phyloP scores from a whole-genome alignment of 2,329 filamentous ascomycete genomes.

The Penicillium brevicompactum region DNA sequence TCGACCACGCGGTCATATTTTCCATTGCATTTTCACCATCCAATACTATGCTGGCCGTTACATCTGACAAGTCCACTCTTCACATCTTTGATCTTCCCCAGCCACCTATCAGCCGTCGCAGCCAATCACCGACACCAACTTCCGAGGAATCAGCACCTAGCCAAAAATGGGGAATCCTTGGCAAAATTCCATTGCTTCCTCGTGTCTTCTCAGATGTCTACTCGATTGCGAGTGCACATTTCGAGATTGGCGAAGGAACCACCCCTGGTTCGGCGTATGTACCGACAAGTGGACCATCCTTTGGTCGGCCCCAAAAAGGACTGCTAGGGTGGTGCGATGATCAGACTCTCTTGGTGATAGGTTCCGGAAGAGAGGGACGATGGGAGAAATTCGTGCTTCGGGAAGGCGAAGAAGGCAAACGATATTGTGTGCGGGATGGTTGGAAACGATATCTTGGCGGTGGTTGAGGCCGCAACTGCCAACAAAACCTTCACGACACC shows the following conservation, averaged over 20 bases:
- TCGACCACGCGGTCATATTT: constrained; percentile 85
- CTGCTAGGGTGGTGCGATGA: constrained; percentile 83
- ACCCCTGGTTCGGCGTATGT: constrained; percentile 44
- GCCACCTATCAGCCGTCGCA: constrained; percentile 34
- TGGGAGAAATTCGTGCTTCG: constrained; percentile 85
- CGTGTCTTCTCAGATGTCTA: constrained; percentile 87
- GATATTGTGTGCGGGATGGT: constrained; percentile 69
- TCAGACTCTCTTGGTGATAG: constrained; percentile 71
- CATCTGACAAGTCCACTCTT: constrained; percentile 93
- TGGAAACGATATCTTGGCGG: constrained; percentile 76
- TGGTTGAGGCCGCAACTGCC: constrained; percentile 9
- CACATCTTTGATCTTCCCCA: constrained; percentile 86
- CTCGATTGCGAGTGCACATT: constrained; percentile 77
- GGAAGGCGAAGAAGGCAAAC: constrained; percentile 68
- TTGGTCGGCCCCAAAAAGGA: constrained; percentile 72
- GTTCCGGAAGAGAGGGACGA: constrained; percentile 75
- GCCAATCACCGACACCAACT: constrained; percentile 35
- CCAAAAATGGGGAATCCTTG: constrained; percentile 83
- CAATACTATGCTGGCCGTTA: constrained; percentile 79
- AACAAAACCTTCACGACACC: background rate
- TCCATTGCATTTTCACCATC: constrained; percentile 85
- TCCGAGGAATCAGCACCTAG: constrained; percentile 52
- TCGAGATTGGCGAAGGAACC: constrained; percentile 79
- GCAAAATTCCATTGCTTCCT: constrained; percentile 81
- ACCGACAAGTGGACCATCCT: constrained; percentile 55